These are phyloP conservation scores for Cadophora sp. DNA, from an alignment of 2,329 filamentous ascomycete species.

Conservation along the genomic window DNA sequence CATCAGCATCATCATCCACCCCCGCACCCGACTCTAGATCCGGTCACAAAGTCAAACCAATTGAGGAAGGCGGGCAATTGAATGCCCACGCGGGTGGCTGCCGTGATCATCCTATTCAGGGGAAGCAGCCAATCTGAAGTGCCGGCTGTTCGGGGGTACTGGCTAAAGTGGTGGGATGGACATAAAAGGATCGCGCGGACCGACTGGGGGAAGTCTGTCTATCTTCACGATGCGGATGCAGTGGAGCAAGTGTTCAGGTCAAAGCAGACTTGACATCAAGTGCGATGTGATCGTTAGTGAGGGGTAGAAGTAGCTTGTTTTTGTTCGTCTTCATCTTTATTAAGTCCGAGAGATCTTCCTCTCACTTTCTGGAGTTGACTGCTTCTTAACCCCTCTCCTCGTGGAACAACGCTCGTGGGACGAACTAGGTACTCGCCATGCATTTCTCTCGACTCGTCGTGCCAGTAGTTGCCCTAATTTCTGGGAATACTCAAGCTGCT, in stretches of 20 bases:
- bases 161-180: neutral
- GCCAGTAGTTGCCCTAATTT: constrained; percentile 32
- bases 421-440: constrained; percentile 29
- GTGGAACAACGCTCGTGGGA: constrained; percentile 11
- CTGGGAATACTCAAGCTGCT: constrained; percentile 28
- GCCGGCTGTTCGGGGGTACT: constrained; percentile 17
- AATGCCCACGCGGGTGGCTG: constrained; percentile 16
- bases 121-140: constrained; percentile 33
- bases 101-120: constrained; percentile 24
- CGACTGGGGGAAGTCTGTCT: constrained; percentile 12
- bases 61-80: neutral
- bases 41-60: constrained; percentile 19
- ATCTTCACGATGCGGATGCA: constrained; percentile 4
- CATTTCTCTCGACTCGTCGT: constrained; percentile 32
- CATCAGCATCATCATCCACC: constrained; percentile 17
- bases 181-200: constrained; percentile 10
- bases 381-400: neutral
- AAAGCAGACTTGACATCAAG: constrained; percentile 17
- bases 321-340: constrained; percentile 18
- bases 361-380: neutral
- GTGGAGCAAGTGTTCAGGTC: constrained; percentile 21
- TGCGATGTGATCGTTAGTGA: constrained; percentile 20
- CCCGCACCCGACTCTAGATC: constrained; percentile 17
- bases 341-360: constrained; percentile 11
- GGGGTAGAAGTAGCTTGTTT: constrained; percentile 8